A percentile compares a stretch with the other conserved stretches of the same genome.
Conservation (phyloP, 192 early-diverging fungal genomes). For the Haplosporangium gracile region DNA sequence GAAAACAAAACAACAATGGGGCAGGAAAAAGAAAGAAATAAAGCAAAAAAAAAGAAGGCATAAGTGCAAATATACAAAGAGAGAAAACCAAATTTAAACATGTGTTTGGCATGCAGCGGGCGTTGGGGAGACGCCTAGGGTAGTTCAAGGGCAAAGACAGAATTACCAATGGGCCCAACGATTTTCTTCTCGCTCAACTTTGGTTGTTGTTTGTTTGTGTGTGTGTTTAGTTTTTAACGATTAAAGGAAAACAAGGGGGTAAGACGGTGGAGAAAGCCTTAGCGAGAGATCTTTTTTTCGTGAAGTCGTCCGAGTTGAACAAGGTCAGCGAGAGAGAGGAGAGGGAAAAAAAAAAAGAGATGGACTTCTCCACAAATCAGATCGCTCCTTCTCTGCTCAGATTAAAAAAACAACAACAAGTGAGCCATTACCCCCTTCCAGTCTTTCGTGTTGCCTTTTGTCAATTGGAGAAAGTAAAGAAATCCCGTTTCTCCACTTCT, state of each 20-base stretch:
- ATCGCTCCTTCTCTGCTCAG: slow-evolving; percentile 1
- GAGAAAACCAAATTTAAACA: background rate
- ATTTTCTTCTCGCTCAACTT: background rate
- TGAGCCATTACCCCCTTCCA: background rate
- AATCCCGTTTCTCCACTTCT: background rate
- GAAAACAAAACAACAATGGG: background rate
- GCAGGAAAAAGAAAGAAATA: background rate
- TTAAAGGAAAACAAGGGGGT: background rate
- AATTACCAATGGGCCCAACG: background rate
- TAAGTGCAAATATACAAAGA: background rate
- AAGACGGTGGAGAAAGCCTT: background rate
- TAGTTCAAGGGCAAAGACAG: background rate
- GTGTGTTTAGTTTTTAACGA: background rate
- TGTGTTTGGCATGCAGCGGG: slow-evolving; percentile 8
- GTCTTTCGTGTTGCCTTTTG: background rate
- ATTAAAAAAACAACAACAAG: background rate
- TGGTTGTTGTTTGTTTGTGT: background rate
- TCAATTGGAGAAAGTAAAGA: background rate
- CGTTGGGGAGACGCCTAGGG: background rate
- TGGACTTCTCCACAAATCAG: slow-evolving; percentile 3
- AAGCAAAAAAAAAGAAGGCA: no score
- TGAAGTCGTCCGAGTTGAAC: background rate
- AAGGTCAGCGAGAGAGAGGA: background rate
- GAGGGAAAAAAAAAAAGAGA: background rate
- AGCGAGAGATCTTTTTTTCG: background rate